A percentile compares a stretch with the other conserved stretches of the same genome.
Conservation (phyloP, 106 monocot species). For the Dendrobium nobile region DNA sequence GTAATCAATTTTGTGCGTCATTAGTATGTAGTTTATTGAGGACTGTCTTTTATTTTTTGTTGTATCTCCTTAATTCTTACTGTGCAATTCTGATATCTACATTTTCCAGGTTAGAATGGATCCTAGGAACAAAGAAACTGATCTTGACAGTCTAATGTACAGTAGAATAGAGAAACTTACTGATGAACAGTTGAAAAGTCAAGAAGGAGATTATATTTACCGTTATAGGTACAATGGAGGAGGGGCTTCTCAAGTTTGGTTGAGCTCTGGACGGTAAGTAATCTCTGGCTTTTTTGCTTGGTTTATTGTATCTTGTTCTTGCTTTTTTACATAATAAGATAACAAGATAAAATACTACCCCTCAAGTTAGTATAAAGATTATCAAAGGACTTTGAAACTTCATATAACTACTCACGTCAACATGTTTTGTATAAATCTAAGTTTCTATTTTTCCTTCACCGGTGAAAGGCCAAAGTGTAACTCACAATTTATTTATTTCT, state of each 20-base stretch:
- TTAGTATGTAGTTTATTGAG: not conserved
- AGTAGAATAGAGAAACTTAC: conserved; percentile 44
- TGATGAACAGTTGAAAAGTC: conserved; percentile 54
- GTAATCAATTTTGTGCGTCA: not conserved
- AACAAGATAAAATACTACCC: not conserved
- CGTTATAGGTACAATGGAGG: conserved; percentile 74
- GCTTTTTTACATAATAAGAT: not conserved
- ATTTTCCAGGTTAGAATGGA: conserved; percentile 69
- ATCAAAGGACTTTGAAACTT: not conserved
- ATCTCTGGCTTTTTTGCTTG: not conserved
- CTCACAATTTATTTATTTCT: not conserved
- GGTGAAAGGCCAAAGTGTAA: too few species aligned
- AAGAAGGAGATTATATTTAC: conserved; percentile 70
- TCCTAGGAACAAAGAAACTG: conserved; percentile 56
- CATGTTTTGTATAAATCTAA: not conserved
- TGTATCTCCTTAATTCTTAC: not conserved
- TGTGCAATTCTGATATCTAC: not conserved
- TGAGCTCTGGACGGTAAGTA: conserved; percentile 68
- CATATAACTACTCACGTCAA: not conserved
- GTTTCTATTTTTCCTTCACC: not conserved
- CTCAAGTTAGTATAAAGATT: not conserved
- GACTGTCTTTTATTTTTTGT: not conserved
- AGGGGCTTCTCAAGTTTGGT: conserved; percentile 82
- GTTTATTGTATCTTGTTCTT: conserved; percentile 1
- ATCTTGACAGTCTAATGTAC: conserved; percentile 55